Base-by-base conservation (phyloP, 2,329 filamentous ascomycete genomes). In the Dactylellina sp. region DNA sequence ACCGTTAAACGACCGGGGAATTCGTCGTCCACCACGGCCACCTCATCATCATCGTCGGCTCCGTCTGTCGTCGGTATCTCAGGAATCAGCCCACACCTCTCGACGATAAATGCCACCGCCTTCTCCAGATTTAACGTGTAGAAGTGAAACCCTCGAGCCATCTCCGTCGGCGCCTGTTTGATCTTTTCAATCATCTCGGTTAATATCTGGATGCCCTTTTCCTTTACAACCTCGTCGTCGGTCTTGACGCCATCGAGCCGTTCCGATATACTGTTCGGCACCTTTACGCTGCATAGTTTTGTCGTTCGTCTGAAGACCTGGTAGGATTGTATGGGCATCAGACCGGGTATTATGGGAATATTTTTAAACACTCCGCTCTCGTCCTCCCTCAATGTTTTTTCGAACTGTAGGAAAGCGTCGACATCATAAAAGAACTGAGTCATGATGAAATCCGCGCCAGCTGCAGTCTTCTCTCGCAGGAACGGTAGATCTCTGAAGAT, bases 281-380 rank as follows among this genome's bases (percentile, higher is more conserved):
- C 85, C 75, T 86, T 89, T 52, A 93, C 94, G 81, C 97, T 93
- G 80, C 93, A 97, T 46, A 99, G 86, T 82, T 98, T 99, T 22
- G 93, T 94, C 32, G 94, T 97, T 75, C 95, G 85, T 79, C 92
- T 92, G 79, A 99, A 88, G 84, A 97, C 98, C 81, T 96, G 92
- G 82, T 96, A 98, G 82, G 91, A 96, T 82, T 99, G 95, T 59
- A 99, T 93, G 11, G 95, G 95, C 93, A 99, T 97, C 78, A 99
- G 84, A 0, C 95, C 95, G 0, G 95, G 94, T 64, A 99, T 91
- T 77, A 99, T 96, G 5, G 92, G 90, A 22, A 97, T 91, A 1
- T 87, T 88, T 82, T 91, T 91, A 83, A 99, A 97, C 1, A 87
- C 86, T 2, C 92, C 92, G 79, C 91, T 96, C 52, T 91, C 88